Percentiles rank a stretch among this genome's conserved stretches.
Evolutionary conservation across 192 early-diverging fungal genomes (phyloP).

Genomic region (Backusella westeae): DNA sequence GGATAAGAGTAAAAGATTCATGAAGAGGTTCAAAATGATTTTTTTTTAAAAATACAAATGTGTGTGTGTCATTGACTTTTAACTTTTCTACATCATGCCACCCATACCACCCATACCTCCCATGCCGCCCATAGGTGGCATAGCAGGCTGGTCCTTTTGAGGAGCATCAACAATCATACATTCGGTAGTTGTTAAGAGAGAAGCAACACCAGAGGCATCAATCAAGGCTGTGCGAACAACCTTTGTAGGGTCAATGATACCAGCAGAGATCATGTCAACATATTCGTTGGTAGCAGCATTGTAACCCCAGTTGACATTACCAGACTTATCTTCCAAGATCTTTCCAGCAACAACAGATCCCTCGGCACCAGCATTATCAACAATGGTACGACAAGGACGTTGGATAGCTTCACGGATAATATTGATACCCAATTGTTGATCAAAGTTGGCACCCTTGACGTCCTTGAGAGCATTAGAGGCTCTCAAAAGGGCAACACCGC

Average conservation of each 20-base stretch:
- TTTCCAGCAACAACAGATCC: conserved; percentile 95
- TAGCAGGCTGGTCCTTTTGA: conserved; percentile 53
- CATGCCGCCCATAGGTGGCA: conserved; percentile 69
- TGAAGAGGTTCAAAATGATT: background rate
- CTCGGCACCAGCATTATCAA: conserved; percentile 95
- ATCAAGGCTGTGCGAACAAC: conserved; percentile 97
- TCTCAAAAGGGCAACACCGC: conserved; percentile 96
- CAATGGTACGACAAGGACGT: conserved; percentile 90
- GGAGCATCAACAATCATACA: conserved; percentile 97
- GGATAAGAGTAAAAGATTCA: background rate
- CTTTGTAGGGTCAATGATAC: conserved; percentile 98
- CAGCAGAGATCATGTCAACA: conserved; percentile 93
- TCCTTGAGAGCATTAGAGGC: conserved; percentile 74
- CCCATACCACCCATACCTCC: conserved; percentile 41
- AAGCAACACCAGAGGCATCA: conserved; percentile 95
- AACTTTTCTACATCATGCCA: conserved; percentile 12
- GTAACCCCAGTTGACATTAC: conserved; percentile 89
- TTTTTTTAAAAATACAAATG: conserved; percentile 4
- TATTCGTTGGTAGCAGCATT: conserved; percentile 91
- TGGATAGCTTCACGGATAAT: conserved; percentile 95
- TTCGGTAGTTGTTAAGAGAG: conserved; percentile 95
- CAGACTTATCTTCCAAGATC: conserved; percentile 73
- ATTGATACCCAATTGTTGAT: conserved; percentile 96
- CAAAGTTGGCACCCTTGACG: conserved; percentile 94
- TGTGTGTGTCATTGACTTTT: background rate